Evolutionary conservation across 352 stramenopile genomes (phyloP).

Genomic region (Globisporangium radiosum): DNA sequence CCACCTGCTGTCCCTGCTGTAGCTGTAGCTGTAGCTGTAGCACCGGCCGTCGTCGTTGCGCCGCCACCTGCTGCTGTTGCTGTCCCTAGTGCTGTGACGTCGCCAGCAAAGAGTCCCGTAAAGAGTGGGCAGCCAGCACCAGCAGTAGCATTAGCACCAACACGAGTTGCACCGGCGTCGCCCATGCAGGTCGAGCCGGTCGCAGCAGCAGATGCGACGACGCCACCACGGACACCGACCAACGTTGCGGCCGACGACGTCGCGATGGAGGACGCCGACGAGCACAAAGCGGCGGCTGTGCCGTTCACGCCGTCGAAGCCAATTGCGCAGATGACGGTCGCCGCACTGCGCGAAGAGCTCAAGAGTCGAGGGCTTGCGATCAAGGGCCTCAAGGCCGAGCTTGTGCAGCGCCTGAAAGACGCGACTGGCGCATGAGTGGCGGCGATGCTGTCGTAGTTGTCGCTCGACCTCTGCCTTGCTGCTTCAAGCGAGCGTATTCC

Average conservation of each 20-base stretch:
- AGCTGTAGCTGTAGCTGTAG: background rate
- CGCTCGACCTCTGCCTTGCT: too few relatives aligned
- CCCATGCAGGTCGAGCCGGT: conserved; percentile 14
- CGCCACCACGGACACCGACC: background rate
- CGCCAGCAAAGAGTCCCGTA: conserved; percentile 16
- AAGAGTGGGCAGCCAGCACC: conserved; percentile 1
- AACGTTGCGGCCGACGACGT: conserved; percentile 21
- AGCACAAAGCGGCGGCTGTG: conserved; percentile 14
- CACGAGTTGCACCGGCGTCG: too few relatives aligned
- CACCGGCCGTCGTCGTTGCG: conserved; percentile 7
- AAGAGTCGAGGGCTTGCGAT: conserved; percentile 72
- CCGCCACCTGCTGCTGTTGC: background rate
- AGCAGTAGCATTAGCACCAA: background rate
- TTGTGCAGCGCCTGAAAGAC: conserved; percentile 77
- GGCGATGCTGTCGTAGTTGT: background rate
- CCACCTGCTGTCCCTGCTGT: conserved; percentile 6
- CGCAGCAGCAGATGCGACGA: conserved; percentile 12
- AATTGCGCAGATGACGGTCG: conserved; percentile 74
- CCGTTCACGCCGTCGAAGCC: conserved; percentile 63
- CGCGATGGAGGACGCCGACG: conserved; percentile 43
- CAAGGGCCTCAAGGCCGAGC: conserved; percentile 79
- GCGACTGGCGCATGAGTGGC: conserved; percentile 17
- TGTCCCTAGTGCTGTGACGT: background rate
- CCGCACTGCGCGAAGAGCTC: conserved; percentile 56
- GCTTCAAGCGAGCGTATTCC: too few relatives aligned